Evolutionary conservation across 257 asterid species (phyloP), one percentile per base, ranked within the genome.

Genomic region (Petunia secreta): DNA sequence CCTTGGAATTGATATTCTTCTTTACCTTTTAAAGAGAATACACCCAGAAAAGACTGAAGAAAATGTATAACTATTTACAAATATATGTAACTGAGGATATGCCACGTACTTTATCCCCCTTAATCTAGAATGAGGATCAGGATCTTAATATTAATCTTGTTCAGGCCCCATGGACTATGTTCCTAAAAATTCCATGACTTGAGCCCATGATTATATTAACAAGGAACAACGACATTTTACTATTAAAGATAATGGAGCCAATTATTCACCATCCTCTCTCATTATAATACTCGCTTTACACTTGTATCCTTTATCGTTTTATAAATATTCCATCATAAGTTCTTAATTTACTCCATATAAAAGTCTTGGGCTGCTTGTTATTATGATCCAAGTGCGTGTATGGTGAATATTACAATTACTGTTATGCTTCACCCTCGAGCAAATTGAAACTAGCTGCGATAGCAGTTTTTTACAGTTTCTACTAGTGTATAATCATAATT

Each of bases 81-180:
- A 66, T 41, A 40, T 44, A 25, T 44, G 79, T 78, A 54, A 25
- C 46, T 80, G 6, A 84, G 87, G 79, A 86, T 86, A 82, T 81
- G 84, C 85, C 84, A 84, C 85, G 76, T 80, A 64, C 43, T 15
- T 75, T 75, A 39, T 44, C 36, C 44, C 71, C 64, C 13, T 81
- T 77, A 78, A 85, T 89, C 85, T 86, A 91, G 83, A 87, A 86
- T 83, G 81, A 63, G 79, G 82, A 83, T 69, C 86, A 80, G 80
- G 80, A 77, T 80, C 80, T 67, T 81, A 25, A 25, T 25, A 25
- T 88, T 85, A 79, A 75, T 81, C 84, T 63, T 87, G 88, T 89
- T 90, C 95, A 88, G 76, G 80, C 89, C 98, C 98, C 92, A 86
- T 87, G 82, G 83, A 73, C 90, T 75, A 76, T 86, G 87, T 88